Evolutionary conservation across 2,329 filamentous ascomycete species (phyloP).

Genomic region (Cladosporium halotolerans): DNA sequence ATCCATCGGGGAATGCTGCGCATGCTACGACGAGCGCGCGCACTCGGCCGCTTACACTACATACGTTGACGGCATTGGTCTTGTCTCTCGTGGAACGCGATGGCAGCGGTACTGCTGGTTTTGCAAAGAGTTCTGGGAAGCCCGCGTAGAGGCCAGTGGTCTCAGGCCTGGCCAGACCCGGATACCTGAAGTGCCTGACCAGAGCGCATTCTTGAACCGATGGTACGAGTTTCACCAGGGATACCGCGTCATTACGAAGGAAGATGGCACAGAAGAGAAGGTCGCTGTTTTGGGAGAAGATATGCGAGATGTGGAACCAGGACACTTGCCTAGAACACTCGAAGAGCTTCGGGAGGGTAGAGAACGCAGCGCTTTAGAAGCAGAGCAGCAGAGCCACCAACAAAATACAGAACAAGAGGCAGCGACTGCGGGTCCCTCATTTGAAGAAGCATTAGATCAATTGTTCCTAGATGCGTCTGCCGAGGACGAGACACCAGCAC

Average conservation of each 20-base stretch:
- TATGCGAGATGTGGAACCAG: conserved; percentile 41
- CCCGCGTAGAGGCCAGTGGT: conserved; percentile 38
- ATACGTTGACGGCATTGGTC: conserved; percentile 47
- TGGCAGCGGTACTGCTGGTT: conserved; percentile 50
- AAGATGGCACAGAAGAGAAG: conserved; percentile 40
- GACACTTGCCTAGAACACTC: conserved; percentile 41
- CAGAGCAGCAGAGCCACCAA: background rate
- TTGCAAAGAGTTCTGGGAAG: conserved; percentile 47
- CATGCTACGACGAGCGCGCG: conserved; percentile 28
- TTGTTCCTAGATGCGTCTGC: conserved; percentile 27
- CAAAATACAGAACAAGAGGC: background rate
- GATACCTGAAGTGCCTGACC: conserved; percentile 43
- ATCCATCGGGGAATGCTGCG: conserved; percentile 27
- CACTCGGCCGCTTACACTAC: conserved; percentile 40
- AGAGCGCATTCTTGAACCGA: conserved; percentile 38
- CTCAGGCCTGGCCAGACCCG: conserved; percentile 39
- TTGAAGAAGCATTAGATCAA: conserved; percentile 31
- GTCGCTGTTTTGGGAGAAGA: conserved; percentile 44
- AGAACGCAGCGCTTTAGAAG: conserved; percentile 24
- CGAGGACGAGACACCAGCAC: conserved; percentile 17
- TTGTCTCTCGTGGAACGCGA: conserved; percentile 41
- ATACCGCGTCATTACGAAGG: conserved; percentile 34
- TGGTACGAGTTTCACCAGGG: conserved; percentile 48
- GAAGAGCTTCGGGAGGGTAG: conserved; percentile 37
- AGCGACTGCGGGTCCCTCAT: conserved; percentile 17